A percentile compares a stretch with the other conserved stretches of the same genome.
phyloP scores from a whole-genome alignment of 2,329 filamentous ascomycete genomes.

The Diaporthe vexans region DNA sequence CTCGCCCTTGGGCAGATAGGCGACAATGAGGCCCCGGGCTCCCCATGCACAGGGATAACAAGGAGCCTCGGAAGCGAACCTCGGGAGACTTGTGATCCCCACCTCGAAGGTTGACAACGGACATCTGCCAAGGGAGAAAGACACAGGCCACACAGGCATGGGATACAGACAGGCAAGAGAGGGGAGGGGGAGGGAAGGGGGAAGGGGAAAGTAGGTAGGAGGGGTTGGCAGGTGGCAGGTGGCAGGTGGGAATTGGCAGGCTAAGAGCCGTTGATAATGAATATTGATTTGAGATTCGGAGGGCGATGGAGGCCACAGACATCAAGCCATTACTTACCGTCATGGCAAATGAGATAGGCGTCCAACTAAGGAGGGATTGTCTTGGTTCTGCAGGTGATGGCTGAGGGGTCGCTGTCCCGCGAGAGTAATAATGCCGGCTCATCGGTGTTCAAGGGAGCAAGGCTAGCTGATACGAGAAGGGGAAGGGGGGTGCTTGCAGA shows the following conservation, averaged over 20 bases:
- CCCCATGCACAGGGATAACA: slow-evolving; percentile 5
- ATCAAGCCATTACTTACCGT: slow-evolving; percentile 12
- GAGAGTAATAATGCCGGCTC: slow-evolving; percentile 3
- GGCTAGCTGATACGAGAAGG: slow-evolving; percentile 18
- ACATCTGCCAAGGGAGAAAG: slow-evolving; percentile 14
- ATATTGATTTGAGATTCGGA: slow-evolving; percentile 7
- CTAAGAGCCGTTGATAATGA: slow-evolving; percentile 23
- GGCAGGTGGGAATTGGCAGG: background rate
- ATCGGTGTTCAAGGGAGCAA: background rate
- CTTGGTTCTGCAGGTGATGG: slow-evolving; percentile 31
- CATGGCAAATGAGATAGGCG: slow-evolving; percentile 8
- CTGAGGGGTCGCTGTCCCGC: slow-evolving; percentile 5
- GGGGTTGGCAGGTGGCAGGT: background rate
- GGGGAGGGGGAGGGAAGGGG: background rate
- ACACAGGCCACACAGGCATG: slow-evolving; percentile 10
- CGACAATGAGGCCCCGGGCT: slow-evolving; percentile 3
- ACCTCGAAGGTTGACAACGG: background rate
- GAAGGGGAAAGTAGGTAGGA: background rate
- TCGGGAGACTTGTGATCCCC: slow-evolving; percentile 11
- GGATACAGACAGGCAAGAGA: background rate
- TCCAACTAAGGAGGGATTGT: slow-evolving; percentile 32
- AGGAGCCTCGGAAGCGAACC: slow-evolving; percentile 4
- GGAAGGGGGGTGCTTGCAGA: slow-evolving; percentile 1
- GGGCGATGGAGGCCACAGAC: background rate
- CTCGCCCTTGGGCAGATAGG: background rate